Conservation (phyloP, 164 flowering plant genomes). For the Vitis vinifera region ASM3070453v1 NC_081808.1:4521001-4521500, state of each 20-base stretch:
- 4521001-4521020: constrained; percentile 87
- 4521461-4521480: too few species aligned
- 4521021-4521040: constrained; percentile 85
- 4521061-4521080: constrained; percentile 85
- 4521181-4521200: constrained; percentile 2
- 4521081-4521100: constrained; percentile 79
- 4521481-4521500: too few species aligned
- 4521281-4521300: constrained; percentile 13
- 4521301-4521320: too few species aligned
- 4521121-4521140: neutral
- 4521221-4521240: constrained; percentile 54
- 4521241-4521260: constrained; percentile 63
- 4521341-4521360: too few species aligned
- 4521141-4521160: too few species aligned
- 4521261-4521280: constrained; percentile 40
- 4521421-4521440: too few species aligned
- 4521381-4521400: too few species aligned
- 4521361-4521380: too few species aligned
- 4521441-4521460: too few species aligned
- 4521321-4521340: too few species aligned
- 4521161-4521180: too few species aligned
- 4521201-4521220: constrained; percentile 51
- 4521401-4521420: too few species aligned
- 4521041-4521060: constrained; percentile 88
- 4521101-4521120: constrained; percentile 61